Percentiles rank a stretch among this genome's conserved stretches.
phyloP scores from a whole-genome alignment of 257 asterid genomes.

The Pogostemon cablin region DNA sequence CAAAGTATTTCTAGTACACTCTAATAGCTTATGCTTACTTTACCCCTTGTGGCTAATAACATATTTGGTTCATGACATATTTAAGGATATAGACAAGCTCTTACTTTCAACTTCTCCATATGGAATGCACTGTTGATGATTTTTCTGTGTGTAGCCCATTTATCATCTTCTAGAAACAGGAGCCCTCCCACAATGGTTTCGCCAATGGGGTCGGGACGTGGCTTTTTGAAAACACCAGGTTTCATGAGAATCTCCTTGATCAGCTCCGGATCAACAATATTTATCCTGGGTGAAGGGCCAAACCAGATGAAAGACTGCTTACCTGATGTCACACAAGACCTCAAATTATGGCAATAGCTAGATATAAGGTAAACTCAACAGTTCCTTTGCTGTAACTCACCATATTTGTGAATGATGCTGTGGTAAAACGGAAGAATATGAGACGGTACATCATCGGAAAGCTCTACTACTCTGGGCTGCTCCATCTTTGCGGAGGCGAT shows the following conservation, averaged over 20 bases:
- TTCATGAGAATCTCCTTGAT: conserved; percentile 32
- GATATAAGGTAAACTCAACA: no score
- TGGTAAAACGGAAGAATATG: conserved; percentile 35
- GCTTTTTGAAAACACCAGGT: conserved; percentile 31
- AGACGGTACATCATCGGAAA: conserved; percentile 22
- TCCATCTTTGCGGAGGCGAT: background rate
- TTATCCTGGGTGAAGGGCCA: conserved; percentile 35
- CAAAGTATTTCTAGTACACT: no score
- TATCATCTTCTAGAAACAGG: conserved; percentile 31
- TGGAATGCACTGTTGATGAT: conserved; percentile 37
- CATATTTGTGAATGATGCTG: conserved; percentile 25
- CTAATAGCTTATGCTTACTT: no score
- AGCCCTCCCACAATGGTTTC: conserved; percentile 35
- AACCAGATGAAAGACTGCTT: conserved; percentile 36
- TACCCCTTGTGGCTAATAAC: no score
- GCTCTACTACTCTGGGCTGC: conserved; percentile 11
- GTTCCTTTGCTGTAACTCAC: background rate
- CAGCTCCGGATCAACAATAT: conserved; percentile 29
- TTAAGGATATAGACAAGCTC: no score
- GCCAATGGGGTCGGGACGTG: conserved; percentile 29
- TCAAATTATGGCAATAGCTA: no score
- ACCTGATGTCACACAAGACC: conserved; percentile 20
- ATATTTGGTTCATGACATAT: no score
- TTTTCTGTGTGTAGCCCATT: conserved; percentile 39
- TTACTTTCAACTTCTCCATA: conserved; percentile 38